Base-by-base conservation (phyloP, 2,329 filamentous ascomycete genomes). In the Penicillium sp. region DNA sequence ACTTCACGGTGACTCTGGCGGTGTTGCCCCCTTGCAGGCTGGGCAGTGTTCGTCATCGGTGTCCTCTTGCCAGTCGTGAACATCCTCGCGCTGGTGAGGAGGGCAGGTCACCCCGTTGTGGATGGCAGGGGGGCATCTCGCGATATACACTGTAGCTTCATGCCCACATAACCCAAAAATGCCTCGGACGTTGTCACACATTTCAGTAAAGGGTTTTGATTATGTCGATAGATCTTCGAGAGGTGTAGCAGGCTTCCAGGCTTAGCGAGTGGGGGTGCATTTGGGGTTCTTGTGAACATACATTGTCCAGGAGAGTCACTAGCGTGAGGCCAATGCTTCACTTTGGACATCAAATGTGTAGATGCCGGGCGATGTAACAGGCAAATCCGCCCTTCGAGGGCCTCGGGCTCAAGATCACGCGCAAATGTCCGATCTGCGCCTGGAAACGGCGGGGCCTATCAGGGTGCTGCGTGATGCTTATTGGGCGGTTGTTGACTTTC, bases 31-130 rank as follows among this genome's bases (percentile, higher is more conserved):
- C 39, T 53, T 48, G 44, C 58, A 61, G 9, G 50, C 56, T 10
- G 54, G 59, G 32, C 57, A 61, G 32, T 32, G 46, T 13, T 60
- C 57, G 27, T 60, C 54, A 29, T 58, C 55, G 4, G 55, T 57
- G 42, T 62, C 57, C 38, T 61, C 59, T 43, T 59, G 57, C 57
- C 59, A 61, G 50, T 59, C 57, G 53, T 57, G 59, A 24, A 60
- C 59, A n/a, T 61, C 56, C 21, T 55, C 36, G 31, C 56, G 58
- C 41, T 57, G 58, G 45, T 48, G 18, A 16, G 58, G 58, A 14
- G 56, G 58, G 48, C 58, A 61, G 42, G 51, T 53, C 41, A 55
- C 49, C 34, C 47, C 39, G 36, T 57, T 61, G 27, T 55, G 54
- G 16, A 59, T 56, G 27, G 58, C 58, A 9, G 54, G 48, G 5